Base-by-base conservation (phyloP, 2,329 filamentous ascomycete species). In the Scedosporium dehoogii region DNA sequence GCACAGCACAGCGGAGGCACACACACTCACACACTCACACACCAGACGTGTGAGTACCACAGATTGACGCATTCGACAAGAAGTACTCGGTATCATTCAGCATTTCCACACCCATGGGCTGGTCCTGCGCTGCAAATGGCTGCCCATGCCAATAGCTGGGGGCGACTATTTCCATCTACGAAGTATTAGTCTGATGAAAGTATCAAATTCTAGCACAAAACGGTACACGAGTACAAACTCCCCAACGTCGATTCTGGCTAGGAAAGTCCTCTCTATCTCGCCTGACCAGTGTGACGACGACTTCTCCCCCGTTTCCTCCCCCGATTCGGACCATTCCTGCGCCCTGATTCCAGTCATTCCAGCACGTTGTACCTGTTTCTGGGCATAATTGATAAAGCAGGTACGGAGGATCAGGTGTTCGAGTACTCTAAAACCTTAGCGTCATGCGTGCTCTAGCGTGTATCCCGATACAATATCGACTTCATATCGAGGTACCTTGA, bases 281-380 rank as follows among this genome's bases (percentile, higher is more conserved):
- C 44, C 44, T 48, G 33, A 38, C 33, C 33, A 38, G 33, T 38
- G 33, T 38, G 33, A 38, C 33, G 33, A 38, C 33, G 33, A 38
- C 33, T 38, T 12, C 10, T 38, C 33, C 33, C 18, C 44, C 44
- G 44, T 21, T n/a, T 48, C n/a, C 44, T 48, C 44, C 6, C 6
- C 44, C 44, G 2, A 48, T 48, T 48, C 44, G n/a, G 33, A n/a
- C 44, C 16, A 18, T 21, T 48, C 44, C 23, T 27, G 51, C 18
- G 51, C 51, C 51, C 51, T 55, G 23, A 55, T 55, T 55, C 51
- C 51, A 55, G 18, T 55, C 51, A 55, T 55, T 55, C 51, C 51
- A 55, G 51, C 64, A 65, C 63, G 64, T 63, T 65, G 61, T 61
- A 44, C 59, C 59, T 62, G 38, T n/a, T n/a, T 18, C 59, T 63